These are phyloP conservation scores for Penicillium hordei DNA, from an alignment of 2,329 filamentous ascomycete genomes.

Conservation along the genomic window DNA sequence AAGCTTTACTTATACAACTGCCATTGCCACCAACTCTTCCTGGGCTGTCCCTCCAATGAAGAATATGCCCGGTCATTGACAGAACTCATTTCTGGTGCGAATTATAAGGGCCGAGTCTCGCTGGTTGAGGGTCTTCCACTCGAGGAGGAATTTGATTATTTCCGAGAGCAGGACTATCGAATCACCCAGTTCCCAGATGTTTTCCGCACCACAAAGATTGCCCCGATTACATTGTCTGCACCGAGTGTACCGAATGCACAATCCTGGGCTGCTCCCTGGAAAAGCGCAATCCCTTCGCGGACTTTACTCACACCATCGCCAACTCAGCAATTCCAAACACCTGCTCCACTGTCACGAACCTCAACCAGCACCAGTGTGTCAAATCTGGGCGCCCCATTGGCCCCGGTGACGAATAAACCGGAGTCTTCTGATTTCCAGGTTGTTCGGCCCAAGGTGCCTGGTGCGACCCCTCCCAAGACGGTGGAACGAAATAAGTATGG, in stretches of 20 bases:
- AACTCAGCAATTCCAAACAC: slow-evolving; percentile 30
- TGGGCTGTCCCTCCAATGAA: slow-evolving; percentile 60
- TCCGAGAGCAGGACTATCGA: slow-evolving; percentile 49
- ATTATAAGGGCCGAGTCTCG: slow-evolving; percentile 51
- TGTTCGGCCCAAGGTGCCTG: slow-evolving; percentile 37
- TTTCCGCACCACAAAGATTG: slow-evolving; percentile 55
- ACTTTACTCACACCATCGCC: slow-evolving; percentile 38
- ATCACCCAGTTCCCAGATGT: slow-evolving; percentile 53
- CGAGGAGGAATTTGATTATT: slow-evolving; percentile 51
- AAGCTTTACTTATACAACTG: slow-evolving; percentile 57
- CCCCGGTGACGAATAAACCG: slow-evolving; percentile 36
- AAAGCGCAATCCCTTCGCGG: slow-evolving; percentile 31
- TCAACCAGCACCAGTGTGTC: slow-evolving; percentile 44
- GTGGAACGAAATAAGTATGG: slow-evolving; percentile 60
- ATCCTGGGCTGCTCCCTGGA: slow-evolving; percentile 36
- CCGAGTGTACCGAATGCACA: slow-evolving; percentile 17
- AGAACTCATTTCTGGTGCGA: slow-evolving; percentile 47
- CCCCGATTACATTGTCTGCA: not conserved
- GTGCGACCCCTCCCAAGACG: slow-evolving; percentile 29
- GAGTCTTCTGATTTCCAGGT: slow-evolving; percentile 43
- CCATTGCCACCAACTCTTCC: slow-evolving; percentile 61
- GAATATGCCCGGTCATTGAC: slow-evolving; percentile 56
- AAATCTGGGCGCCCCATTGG: slow-evolving; percentile 34
- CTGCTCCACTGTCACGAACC: slow-evolving; percentile 34
- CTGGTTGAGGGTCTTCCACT: slow-evolving; percentile 59